Evolutionary conservation across 257 asterid species (phyloP), one percentile per base, ranked within the genome.

Genomic region (Ajuga chamaepitys): DNA sequence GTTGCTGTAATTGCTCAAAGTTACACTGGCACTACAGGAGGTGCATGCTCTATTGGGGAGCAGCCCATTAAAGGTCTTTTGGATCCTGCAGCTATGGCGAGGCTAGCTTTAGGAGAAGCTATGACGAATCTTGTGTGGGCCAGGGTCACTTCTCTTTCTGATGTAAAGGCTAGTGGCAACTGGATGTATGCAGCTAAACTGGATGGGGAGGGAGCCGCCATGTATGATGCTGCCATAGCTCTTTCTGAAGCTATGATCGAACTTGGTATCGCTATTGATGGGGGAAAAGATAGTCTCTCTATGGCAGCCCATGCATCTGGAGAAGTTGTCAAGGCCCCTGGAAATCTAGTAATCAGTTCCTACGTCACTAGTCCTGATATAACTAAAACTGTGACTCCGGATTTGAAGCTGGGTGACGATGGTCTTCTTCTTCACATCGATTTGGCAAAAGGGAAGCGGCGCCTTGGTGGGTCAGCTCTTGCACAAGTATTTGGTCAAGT

Each of bases 171-270:
- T 3, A 93, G 99, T 72, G 99, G 96, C 37, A 93, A 93, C 70
- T 93, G 97, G 97, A 89, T 89, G 99, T 93, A 93, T 70, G 99
- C 99, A 25, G 97, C 97, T n/a, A 93, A 89, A 75, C 72, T 93
- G 25, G 97, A 89, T 44, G 99, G 96, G 21, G 97, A 93, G 77
- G 99, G 97, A 47, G 97, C 96, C 2, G 88, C 86, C 58, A 93
- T 93, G 99, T 89, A 88, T 51, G 99, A 93, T 70, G 97, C 95
- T 38, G 96, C 93, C 68, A 62, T 78, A 68, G 95, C 96, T 70
- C 95, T 93, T 73, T 78, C 88, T 14, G 97, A 89, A 70, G 96
- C 97, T 61, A 93, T 93, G 99, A 84, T 93, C 37, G 88, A 88
- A 70, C 97, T 93, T 58, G 99, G 95, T 28, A 82, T 87, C 72